These are phyloP conservation scores for Pythium scleroteichum DNA, from an alignment of 352 stramenopile species.

Conservation along the genomic window DNA sequence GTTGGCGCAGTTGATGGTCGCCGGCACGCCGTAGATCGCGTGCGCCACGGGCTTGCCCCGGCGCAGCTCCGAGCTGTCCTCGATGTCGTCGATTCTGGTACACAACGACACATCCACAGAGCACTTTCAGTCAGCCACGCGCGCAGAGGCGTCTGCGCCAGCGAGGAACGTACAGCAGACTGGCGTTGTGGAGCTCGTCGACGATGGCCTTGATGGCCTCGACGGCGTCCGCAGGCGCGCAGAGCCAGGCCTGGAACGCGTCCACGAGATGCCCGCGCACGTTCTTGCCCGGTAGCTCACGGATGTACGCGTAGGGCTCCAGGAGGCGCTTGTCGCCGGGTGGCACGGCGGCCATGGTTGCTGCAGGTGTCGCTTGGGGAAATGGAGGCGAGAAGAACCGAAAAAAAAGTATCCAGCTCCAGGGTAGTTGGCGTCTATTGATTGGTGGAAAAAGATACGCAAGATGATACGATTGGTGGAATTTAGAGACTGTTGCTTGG, in stretches of 20 bases:
- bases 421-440: neutral
- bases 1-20: slow-evolving; percentile 98
- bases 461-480: slow-evolving; percentile 17
- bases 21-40: slow-evolving; percentile 94
- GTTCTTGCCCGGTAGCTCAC: slow-evolving; percentile 87
- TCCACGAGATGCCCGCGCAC: slow-evolving; percentile 87
- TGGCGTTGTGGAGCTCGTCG: slow-evolving; percentile 95
- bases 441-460: slow-evolving; percentile 15
- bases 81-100: slow-evolving; percentile 96
- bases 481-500: neutral
- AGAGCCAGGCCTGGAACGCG: slow-evolving; percentile 87
- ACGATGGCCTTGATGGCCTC: slow-evolving; percentile 93
- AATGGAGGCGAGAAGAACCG: neutral
- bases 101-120: neutral
- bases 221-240: slow-evolving; percentile 58
- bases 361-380: slow-evolving; percentile 15
- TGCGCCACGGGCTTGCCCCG: slow-evolving; percentile 94
- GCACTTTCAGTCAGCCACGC: too few relatives aligned
- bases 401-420: slow-evolving; percentile 20
- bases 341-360: slow-evolving; percentile 31
- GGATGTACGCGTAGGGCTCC: slow-evolving; percentile 90
- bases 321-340: slow-evolving; percentile 61
- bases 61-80: slow-evolving; percentile 96
- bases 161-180: slow-evolving; percentile 71
- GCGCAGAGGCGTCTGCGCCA: too few relatives aligned